Base-by-base conservation (phyloP, 2,329 filamentous ascomycete genomes). In the Cercospora berteroae region DNA sequence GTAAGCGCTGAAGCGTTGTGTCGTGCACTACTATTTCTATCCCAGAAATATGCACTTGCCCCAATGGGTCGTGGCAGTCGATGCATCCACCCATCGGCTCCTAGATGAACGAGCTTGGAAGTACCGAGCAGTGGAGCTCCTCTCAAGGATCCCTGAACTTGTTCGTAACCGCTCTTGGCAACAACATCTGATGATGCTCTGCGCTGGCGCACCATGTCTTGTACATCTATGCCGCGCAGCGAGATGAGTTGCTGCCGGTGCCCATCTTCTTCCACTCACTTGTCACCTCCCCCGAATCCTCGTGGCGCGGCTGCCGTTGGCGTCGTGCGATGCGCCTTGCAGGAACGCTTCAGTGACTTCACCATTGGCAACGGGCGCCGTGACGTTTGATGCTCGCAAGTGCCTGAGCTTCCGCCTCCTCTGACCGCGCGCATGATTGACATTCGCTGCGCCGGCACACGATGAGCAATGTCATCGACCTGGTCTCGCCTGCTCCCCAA, bases 401-500 rank as follows among this genome's bases (percentile, higher is more conserved):
- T 20, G 16, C 23, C 52, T 27, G 52, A 63, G 60, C 52, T 50
- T 58, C 59, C 36, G 18, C 13, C 50, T 50, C 20, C 18, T 48
- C 57, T 57, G 48, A 56, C 42, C 25, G 59, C 31, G 48, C 44
- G 64, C 25, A 25, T 20, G 58, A 33, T 23, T 61, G 39, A 18
- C 20, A 16, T 42, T 39, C 42, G 36, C 36, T 18, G 27, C n/a
- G 36, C 27, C 4, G 59, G 44, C 39, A 25, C 59, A 33, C n/a
- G 12, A 42, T 58, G 56, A 55, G 68, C 59, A 64, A 77, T 77
- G 76, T 74, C 76, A 69, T 71, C 76, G 67, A 73, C 74, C 44
- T 78, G 76, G 76, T 71, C 71, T 50, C 74, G 75, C 64, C 70
- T 77, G 65, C 75, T 76, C 12, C 66, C 69, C 57, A 65, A 66